Base-by-base conservation (phyloP, 2,329 filamentous ascomycete genomes). In the Diaporthe amygdali region DNA sequence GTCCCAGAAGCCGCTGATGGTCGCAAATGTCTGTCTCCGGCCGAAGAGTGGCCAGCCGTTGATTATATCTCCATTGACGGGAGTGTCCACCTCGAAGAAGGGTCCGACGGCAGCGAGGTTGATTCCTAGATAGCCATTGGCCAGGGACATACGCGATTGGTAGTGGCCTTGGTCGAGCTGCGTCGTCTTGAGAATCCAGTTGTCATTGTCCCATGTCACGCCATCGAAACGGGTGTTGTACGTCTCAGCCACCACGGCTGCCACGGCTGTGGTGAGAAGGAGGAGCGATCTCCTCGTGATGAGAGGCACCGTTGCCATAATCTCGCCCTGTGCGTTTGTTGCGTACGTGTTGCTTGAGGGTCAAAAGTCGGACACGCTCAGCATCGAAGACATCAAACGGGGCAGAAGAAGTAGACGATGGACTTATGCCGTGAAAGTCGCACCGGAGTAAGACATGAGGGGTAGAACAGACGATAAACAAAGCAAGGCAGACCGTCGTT, bases 31-130 rank as follows among this genome's bases (percentile, higher is more conserved):
- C 77, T 92, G 90, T 27, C 92, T 84, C 32, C 85, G 81, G 69
- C 88, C 87, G 78, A 88, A 91, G 3, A 93, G 81, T 6, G 92
- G 92, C 92, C 92, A 94, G 5, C 91, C 91, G 72, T 86, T 90
- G 74, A 90, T 88, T n/a, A 72, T 68, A 34, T 75, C 74, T 34
- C 76, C 74, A 30, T 74, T 71, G 2, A 74, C 73, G 0, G 73
- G 72, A 1, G 64, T 49, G 39, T 79, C 77, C 2, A 72, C 25
- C 68, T 79, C 77, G 39, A 78, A 79, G 32, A 78, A 79, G 0
- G 77, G 77, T 1, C 77, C 77, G 2, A 70, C 74, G 14, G 72
- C 74, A n/a, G 77, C 77, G 2, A 78, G 72, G 22, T 75, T 78
- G 44, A 78, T 76, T 15, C 77, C 77, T 0, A 79, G 69, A 34